These are phyloP conservation scores for Candida chilensis DNA, from an alignment of 805 yeast genomes.

Conservation along the genomic window DNA sequence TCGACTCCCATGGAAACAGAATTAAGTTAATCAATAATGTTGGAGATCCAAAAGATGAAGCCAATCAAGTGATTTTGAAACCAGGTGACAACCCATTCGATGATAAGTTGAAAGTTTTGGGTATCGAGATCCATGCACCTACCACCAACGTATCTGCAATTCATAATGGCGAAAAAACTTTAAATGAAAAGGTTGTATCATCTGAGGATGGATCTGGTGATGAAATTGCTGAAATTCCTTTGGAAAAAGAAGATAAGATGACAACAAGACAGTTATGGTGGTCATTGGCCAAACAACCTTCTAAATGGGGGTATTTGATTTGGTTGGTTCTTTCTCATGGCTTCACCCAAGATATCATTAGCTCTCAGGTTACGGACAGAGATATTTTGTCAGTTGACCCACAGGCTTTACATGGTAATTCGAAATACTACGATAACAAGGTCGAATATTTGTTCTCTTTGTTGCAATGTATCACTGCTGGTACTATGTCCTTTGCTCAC, in stretches of 20 bases:
- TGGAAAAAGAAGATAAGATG: conserved; percentile 12
- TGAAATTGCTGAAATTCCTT: too few species aligned
- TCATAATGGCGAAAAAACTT: too few species aligned
- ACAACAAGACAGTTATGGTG: conserved; percentile 27
- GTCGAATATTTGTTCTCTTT: conserved; percentile 61
- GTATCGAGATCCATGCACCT: too few species aligned
- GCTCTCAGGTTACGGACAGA: conserved; percentile 27
- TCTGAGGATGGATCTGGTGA: too few species aligned
- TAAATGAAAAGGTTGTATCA: too few species aligned
- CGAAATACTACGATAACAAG: conserved; percentile 64
- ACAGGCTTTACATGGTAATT: conserved; percentile 39
- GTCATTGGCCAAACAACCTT: conserved; percentile 20
- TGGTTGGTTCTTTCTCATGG: conserved; percentile 50
- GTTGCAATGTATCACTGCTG: conserved; percentile 64
- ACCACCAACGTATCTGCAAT: too few species aligned
- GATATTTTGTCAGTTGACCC: conserved; percentile 37
- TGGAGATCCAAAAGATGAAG: too few species aligned
- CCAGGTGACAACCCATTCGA: too few species aligned
- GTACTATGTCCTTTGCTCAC: conserved; percentile 76
- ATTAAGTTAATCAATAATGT: too few species aligned
- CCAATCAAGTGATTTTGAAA: too few species aligned
- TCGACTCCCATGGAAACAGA: too few species aligned
- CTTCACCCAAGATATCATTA: conserved; percentile 53
- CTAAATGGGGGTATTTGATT: conserved; percentile 42
- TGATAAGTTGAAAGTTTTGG: too few species aligned